Evolutionary conservation across 441 rosid genomes (phyloP), one percentile per base, ranked within the genome.

Genomic region (Erysimum cheiri): DNA sequence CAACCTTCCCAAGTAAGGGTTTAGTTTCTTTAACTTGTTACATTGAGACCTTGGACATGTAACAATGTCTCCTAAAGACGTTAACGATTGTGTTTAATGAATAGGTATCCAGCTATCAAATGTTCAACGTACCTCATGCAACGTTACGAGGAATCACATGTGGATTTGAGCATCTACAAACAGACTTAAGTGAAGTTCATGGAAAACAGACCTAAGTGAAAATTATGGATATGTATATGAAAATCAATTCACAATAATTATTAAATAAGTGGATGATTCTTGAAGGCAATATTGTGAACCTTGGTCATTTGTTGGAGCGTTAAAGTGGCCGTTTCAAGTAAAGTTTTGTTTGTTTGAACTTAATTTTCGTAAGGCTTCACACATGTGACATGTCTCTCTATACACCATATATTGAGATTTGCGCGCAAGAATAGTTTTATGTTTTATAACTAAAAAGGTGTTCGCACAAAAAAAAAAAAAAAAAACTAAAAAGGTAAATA

Each of bases 241-340:
- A 26, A 26, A 26, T 26, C 28, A 26, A 3, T 26, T 26, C 4
- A 26, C 28, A 26, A 26, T 3, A 26, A 26, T 26, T 26, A 26
- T 26, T 26, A 26, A 26, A 26, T 26, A 26, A 26, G 28, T 26
- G 28, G 28, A 26, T 26, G 28, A 26, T 26, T 26, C 3, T 26
- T 26, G 28, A 26, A 26, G 28, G 28, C 28, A 26, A 19, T 40
- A 64, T 75, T 8, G 70, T 64, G 35, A 69, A 75, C 48, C 24
- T 75, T 56, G 67, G 79, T 24, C 96, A 91, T 46, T 74, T 94
- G 92, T 64, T 91, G 76, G 94, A 94, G 78, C 92, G 96, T 49
- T 91, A 92, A 97, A 94, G 91, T 85, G 81, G 92, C 60, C 28
- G 73, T 54, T 94, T 88, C 86, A 88, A 89, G 96, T 91, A 85